Evolutionary conservation across 2,329 filamentous ascomycete genomes (phyloP).

Genomic region (Xylariaceae sp.): DNA sequence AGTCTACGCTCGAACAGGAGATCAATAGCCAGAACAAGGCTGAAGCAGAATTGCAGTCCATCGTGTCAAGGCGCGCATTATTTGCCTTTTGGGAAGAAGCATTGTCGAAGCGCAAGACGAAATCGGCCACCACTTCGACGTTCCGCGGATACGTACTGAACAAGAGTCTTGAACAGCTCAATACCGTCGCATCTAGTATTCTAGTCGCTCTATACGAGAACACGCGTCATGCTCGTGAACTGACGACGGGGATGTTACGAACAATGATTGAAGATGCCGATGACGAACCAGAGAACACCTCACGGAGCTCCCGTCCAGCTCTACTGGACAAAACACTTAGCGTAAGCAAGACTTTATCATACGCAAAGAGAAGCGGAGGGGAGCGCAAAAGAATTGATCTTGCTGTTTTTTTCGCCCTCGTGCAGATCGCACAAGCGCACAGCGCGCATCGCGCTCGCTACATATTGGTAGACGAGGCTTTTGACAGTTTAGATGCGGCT

Average conservation of each 20-base stretch:
- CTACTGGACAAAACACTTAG: slow-evolving; percentile 27
- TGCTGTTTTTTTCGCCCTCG: slow-evolving; percentile 34
- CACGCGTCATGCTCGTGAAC: slow-evolving; percentile 23
- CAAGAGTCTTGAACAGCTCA: slow-evolving; percentile 30
- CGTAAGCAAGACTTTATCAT: slow-evolving; percentile 23
- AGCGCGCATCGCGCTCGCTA: slow-evolving; percentile 32
- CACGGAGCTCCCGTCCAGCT: not conserved
- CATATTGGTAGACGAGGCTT: slow-evolving; percentile 35
- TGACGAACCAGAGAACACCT: slow-evolving; percentile 1
- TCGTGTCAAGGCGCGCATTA: slow-evolving; percentile 18
- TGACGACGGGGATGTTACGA: slow-evolving; percentile 26
- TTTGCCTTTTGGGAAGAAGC: slow-evolving; percentile 30
- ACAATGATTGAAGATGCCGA: slow-evolving; percentile 20
- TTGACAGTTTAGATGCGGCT: slow-evolving; percentile 31
- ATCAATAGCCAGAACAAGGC: slow-evolving; percentile 1
- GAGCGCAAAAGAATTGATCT: slow-evolving; percentile 37
- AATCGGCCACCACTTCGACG: slow-evolving; percentile 14
- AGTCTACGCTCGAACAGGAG: slow-evolving; percentile 8
- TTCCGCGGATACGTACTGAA: slow-evolving; percentile 29
- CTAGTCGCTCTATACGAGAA: slow-evolving; percentile 31
- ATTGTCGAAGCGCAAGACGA: slow-evolving; percentile 18
- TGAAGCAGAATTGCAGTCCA: slow-evolving; percentile 3
- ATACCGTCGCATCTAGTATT: slow-evolving; percentile 26
- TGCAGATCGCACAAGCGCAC: slow-evolving; percentile 27
- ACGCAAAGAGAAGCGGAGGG: slow-evolving; percentile 34